Evolutionary conservation across 2,329 filamentous ascomycete genomes (phyloP).

Genomic region (Blastomyces percursus): DNA sequence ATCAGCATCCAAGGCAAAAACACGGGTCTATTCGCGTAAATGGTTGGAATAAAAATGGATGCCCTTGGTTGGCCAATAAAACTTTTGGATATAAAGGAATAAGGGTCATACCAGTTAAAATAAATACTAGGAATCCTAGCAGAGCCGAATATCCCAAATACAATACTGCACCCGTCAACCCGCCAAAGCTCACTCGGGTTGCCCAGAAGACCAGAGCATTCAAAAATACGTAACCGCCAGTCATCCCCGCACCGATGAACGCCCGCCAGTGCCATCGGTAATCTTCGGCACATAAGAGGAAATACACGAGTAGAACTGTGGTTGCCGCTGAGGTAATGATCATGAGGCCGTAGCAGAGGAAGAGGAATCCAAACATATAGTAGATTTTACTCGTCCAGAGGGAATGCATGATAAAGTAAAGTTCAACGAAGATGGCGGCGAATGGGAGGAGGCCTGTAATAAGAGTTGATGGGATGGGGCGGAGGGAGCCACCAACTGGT

Average conservation of each 20-base stretch:
- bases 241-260: slow-evolving; percentile 84
- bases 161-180: slow-evolving; percentile 73
- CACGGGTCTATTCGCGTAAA: slow-evolving; percentile 1
- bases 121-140: slow-evolving; percentile 82
- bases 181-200: slow-evolving; percentile 74
- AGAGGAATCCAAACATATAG: slow-evolving; percentile 99
- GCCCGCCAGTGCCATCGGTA: slow-evolving; percentile 99
- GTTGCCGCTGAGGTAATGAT: slow-evolving; percentile 88
- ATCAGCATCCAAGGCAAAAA: neutral
- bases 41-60: slow-evolving; percentile 9
- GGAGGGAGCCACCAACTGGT: slow-evolving; percentile 68
- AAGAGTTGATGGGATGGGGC: slow-evolving; percentile 78
- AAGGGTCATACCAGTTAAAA: slow-evolving; percentile 68
- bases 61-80: slow-evolving; percentile 11
- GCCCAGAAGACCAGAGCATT: slow-evolving; percentile 88
- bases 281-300: slow-evolving; percentile 89
- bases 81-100: slow-evolving; percentile 1
- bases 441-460: slow-evolving; percentile 89
- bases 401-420: slow-evolving; percentile 98
- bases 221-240: slow-evolving; percentile 79
- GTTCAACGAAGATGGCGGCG: slow-evolving; percentile 91
- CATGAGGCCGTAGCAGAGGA: slow-evolving; percentile 96
- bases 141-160: slow-evolving; percentile 89
- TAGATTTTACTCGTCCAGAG: slow-evolving; percentile 99
- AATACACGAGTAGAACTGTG: slow-evolving; percentile 90